Conservation (phyloP, 768 basidiomycete genomes). For the Pluteus cervinus region DNA sequence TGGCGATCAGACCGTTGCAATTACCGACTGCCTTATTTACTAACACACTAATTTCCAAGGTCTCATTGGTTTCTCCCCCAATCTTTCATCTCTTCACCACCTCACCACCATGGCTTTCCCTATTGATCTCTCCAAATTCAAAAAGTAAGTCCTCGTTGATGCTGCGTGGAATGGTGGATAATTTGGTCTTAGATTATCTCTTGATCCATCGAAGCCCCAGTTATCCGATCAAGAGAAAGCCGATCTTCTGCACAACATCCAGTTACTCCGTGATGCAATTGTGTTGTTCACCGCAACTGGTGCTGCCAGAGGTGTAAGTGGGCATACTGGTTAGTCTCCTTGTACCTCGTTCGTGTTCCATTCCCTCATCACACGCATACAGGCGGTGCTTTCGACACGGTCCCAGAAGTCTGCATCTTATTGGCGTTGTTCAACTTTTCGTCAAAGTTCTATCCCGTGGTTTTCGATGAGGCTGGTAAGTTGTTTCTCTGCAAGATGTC, state of each 20-base stretch:
- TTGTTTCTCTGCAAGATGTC: conserved; percentile 4
- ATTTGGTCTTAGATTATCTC: conserved; percentile 44
- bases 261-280: conserved; percentile 78
- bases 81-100: conserved; percentile 12
- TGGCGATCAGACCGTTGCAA: conserved; percentile 1
- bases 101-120: conserved; percentile 45
- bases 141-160: conserved; percentile 42
- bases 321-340: conserved; percentile 60
- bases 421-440: conserved; percentile 65
- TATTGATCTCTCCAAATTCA: conserved; percentile 71
- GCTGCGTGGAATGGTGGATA: neutral
- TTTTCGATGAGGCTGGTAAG: conserved; percentile 81
- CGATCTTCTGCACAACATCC: conserved; percentile 61
- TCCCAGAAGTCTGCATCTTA: conserved; percentile 79
- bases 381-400: conserved; percentile 70
- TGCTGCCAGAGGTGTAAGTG: conserved; percentile 80
- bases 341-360: neutral
- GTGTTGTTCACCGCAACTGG: conserved; percentile 84
- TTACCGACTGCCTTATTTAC: neutral
- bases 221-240: conserved; percentile 59
- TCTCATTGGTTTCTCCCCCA: conserved; percentile 3
- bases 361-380: conserved; percentile 3
- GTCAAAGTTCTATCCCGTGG: conserved; percentile 58
- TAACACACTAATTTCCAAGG: neutral
- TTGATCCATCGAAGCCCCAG: conserved; percentile 63